Evolutionary conservation across 2,329 filamentous ascomycete species (phyloP).

Genomic region (Trichoderma sp.): DNA sequence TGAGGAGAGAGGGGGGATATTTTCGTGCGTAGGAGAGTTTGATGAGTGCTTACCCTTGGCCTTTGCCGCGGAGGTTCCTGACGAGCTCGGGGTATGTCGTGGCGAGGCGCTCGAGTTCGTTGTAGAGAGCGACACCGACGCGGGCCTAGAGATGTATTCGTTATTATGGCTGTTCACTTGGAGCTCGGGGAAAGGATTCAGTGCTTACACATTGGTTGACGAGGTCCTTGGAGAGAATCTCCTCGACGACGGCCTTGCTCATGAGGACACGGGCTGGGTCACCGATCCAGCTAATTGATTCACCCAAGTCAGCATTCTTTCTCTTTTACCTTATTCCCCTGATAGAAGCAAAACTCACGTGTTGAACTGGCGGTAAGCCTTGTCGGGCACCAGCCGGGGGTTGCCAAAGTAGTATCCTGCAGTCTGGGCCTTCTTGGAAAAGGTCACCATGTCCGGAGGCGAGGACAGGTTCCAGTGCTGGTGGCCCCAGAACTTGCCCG

Average conservation of each 20-base stretch:
- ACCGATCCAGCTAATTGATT: conserved; percentile 65
- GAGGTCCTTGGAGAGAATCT: conserved; percentile 69
- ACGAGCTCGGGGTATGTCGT: conserved; percentile 69
- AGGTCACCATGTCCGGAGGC: conserved; percentile 84
- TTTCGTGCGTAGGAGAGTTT: neutral
- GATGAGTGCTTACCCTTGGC: conserved; percentile 52
- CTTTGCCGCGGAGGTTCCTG: conserved; percentile 74
- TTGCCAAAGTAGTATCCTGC: conserved; percentile 83
- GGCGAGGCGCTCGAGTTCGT: conserved; percentile 63
- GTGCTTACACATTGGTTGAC: conserved; percentile 58
- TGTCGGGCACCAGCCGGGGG: conserved; percentile 73
- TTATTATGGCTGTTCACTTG: neutral
- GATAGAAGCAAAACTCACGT: conserved; percentile 45
- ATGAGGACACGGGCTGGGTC: conserved; percentile 76
- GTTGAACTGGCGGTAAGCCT: conserved; percentile 85
- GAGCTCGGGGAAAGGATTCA: neutral
- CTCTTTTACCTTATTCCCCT: neutral
- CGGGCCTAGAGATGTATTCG: conserved; percentile 43
- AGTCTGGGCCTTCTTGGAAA: conserved; percentile 84
- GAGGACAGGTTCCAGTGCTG: conserved; percentile 75
- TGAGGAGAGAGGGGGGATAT: too few relatives aligned
- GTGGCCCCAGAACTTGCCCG: conserved; percentile 85
- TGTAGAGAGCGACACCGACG: conserved; percentile 70
- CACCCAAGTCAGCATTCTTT: neutral
- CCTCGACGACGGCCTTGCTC: conserved; percentile 75